These are phyloP conservation scores for Sorghum bicolor DNA, from an alignment of 176 grass and related monocot genomes.

Conservation along the genomic window Sorghum_bicolor_NCBIv3 NC_012877.2:44850001-44850500, in stretches of 20 bases:
- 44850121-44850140: conserved; percentile 69
- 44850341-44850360: conserved; percentile 58
- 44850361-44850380: conserved; percentile 64
- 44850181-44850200: conserved; percentile 72
- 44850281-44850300: background rate
- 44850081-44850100: background rate
- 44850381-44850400: conserved; percentile 46
- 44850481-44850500: conserved; percentile 9
- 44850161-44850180: conserved; percentile 63
- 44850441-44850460: conserved; percentile 71
- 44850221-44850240: background rate
- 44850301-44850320: conserved; percentile 12
- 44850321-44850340: conserved; percentile 55
- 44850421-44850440: conserved; percentile 69
- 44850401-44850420: conserved; percentile 63
- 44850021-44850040: conserved; percentile 63
- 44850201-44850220: conserved; percentile 51
- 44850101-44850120: conserved; percentile 70
- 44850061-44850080: background rate
- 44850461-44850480: conserved; percentile 46
- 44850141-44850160: conserved; percentile 54
- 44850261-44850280: background rate
- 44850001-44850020: conserved; percentile 47
- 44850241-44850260: background rate
- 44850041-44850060: conserved; percentile 57